These are phyloP conservation scores for Canariomyces notabilis DNA, from an alignment of 2,329 filamentous ascomycete genomes.

Conservation along the genomic window DNA sequence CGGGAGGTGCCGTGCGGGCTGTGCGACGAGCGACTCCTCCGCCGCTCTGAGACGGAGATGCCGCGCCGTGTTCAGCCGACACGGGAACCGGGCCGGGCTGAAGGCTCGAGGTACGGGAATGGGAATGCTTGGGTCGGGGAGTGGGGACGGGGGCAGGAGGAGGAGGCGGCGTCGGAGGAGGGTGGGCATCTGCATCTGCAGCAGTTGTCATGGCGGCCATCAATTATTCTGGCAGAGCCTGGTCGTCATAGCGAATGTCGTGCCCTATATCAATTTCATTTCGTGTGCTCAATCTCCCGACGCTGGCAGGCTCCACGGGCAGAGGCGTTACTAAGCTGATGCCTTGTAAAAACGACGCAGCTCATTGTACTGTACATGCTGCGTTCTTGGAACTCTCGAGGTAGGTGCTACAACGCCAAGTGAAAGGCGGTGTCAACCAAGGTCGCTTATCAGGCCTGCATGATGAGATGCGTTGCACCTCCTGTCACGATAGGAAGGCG, in stretches of 20 bases:
- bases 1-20: conserved; percentile 26
- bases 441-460: conserved; percentile 6
- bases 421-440: conserved; percentile 6
- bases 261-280: conserved; percentile 1
- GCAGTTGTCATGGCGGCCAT: conserved; percentile 19
- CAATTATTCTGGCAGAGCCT: conserved; percentile 4
- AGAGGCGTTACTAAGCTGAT: too few relatives aligned
- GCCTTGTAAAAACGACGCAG: too few relatives aligned
- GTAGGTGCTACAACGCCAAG: neutral
- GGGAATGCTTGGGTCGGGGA: conserved; percentile 17
- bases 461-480: neutral
- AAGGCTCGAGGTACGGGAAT: conserved; percentile 23
- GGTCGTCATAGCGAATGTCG: conserved; percentile 6
- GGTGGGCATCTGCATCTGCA: too few relatives aligned
- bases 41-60: conserved; percentile 3
- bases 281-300: too few relatives aligned
- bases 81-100: conserved; percentile 18
- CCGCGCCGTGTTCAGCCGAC: neutral
- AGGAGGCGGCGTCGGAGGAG: too few relatives aligned
- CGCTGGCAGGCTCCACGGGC: too few relatives aligned
- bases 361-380: too few relatives aligned
- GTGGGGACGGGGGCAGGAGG: conserved; percentile 18
- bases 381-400: too few relatives aligned
- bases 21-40: conserved; percentile 11
- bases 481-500: conserved; percentile 12